A percentile compares a stretch with the other conserved stretches of the same genome.
Conservation (phyloP, 2,329 filamentous ascomycete species). For the Fusarium circinatum region DNA sequence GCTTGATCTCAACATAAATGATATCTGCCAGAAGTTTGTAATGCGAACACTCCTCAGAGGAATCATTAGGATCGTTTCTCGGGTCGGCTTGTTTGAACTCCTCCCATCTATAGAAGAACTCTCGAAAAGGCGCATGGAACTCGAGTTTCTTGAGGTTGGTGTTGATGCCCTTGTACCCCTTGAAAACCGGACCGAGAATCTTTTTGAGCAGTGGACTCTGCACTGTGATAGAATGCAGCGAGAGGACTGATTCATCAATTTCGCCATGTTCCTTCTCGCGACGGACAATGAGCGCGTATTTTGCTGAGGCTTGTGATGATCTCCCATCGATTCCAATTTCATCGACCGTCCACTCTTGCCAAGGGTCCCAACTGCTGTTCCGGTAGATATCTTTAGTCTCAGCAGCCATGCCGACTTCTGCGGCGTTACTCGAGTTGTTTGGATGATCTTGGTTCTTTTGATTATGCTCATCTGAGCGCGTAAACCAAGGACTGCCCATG, state of each 20-base stretch:
- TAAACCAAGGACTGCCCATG: background rate
- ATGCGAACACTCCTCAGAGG: background rate
- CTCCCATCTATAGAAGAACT: constrained; percentile 13
- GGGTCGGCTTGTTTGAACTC: background rate
- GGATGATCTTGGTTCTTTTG: background rate
- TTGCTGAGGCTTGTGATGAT: background rate
- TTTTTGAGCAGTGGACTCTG: constrained; percentile 10
- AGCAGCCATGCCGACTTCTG: background rate
- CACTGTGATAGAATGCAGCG: background rate
- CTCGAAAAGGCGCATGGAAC: constrained; percentile 6
- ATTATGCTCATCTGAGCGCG: background rate
- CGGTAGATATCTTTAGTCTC: background rate
- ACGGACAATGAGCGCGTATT: background rate
- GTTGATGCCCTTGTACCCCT: background rate
- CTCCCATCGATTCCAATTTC: background rate
- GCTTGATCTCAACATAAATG: background rate
- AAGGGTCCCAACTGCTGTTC: background rate
- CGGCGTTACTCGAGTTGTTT: background rate
- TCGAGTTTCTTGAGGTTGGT: constrained; percentile 8
- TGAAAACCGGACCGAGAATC: background rate
- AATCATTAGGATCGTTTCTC: accelerated
- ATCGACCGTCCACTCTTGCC: constrained; percentile 1
- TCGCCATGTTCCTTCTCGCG: background rate
- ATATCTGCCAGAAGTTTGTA: constrained; percentile 6
- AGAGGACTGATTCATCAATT: background rate